Evolutionary conservation across 768 basidiomycete genomes (phyloP).

Genomic region (Fistulinella prunicolor): DNA sequence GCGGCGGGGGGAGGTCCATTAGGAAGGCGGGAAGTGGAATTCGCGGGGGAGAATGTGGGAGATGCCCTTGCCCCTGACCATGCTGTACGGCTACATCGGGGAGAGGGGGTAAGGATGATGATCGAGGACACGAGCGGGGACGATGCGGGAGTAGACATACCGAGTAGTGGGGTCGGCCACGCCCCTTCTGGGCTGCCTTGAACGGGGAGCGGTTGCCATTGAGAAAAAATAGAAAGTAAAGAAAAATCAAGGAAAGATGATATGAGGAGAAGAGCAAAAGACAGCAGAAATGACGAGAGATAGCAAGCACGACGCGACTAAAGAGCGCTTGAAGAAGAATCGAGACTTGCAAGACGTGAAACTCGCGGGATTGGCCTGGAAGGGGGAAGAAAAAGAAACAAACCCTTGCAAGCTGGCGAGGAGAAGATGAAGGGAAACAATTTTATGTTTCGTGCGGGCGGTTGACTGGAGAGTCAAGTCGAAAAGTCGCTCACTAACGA

Average conservation of each 20-base stretch:
- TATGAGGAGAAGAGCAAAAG: slow-evolving; percentile 24
- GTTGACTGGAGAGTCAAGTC: slow-evolving; percentile 25
- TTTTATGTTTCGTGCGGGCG: slow-evolving; percentile 29
- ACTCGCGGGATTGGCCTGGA: slow-evolving; percentile 23
- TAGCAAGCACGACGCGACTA: slow-evolving; percentile 35
- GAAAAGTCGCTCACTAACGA: slow-evolving; percentile 30
- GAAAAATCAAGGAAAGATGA: slow-evolving; percentile 32
- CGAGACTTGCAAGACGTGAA: slow-evolving; percentile 15
- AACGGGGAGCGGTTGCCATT: slow-evolving; percentile 65
- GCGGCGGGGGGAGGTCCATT: slow-evolving; percentile 36
- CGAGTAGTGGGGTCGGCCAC: slow-evolving; percentile 49
- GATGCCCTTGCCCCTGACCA: slow-evolving; percentile 71
- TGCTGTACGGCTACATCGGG: slow-evolving; percentile 42
- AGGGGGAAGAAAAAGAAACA: slow-evolving; percentile 13
- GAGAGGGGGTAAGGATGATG: slow-evolving; percentile 8
- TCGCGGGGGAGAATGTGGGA: slow-evolving; percentile 62
- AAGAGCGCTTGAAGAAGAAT: slow-evolving; percentile 22
- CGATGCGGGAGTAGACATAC: slow-evolving; percentile 39
- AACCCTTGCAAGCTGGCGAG: slow-evolving; percentile 27
- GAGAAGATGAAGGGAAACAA: slow-evolving; percentile 23
- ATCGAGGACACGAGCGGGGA: slow-evolving; percentile 12
- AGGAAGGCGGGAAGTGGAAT: slow-evolving; percentile 40
- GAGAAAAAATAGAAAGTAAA: slow-evolving; percentile 18
- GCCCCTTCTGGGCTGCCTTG: slow-evolving; percentile 64
- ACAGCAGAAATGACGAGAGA: slow-evolving; percentile 36